Base-by-base conservation (phyloP, 1,284 basidiomycete genomes). In the Apiotrichum gamsii region DNA sequence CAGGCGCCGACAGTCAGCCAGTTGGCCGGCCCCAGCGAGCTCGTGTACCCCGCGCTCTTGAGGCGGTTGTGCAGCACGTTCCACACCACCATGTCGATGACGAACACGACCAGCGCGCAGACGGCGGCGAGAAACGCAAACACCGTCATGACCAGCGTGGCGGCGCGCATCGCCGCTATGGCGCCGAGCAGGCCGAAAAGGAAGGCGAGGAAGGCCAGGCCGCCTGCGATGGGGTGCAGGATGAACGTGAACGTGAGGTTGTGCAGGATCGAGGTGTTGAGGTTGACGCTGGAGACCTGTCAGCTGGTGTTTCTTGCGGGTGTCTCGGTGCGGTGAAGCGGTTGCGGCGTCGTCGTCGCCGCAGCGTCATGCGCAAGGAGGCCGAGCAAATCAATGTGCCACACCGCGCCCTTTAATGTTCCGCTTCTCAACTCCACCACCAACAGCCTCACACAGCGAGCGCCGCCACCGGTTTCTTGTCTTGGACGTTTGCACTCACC, bases 41-140 rank as follows among this genome's bases (percentile, higher is more conserved):
- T n/a, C n/a, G n/a, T n/a, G n/a, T n/a, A n/a, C n/a, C n/a, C n/a
- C n/a, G n/a, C n/a, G n/a, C n/a, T n/a, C 44, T 76, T 73, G 60
- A 85, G 77, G 43, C 78, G 76, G 59, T 78, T 69, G 54, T 81
- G 80, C 20, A 80, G 80, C 49, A 85, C 78, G 46, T 82, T 82
- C 71, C 85, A 90, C 45, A 90, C 78, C 23, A 81, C 80, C 80
- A 88, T 84, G 71, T 86, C 85, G 64, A 89, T 75, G 37, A 87
- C 72, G 72, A 82, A 88, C 4, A 76, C 81, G 57, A 87, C 72
- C 44, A 87, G 75, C 4, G 81, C 82, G 58, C 78, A 69, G 48
- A 88, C 64, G 28, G 79, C 73, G 6, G 82, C 85, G 46, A 89
- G 74, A 14, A 79, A 77, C 49, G 81, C 74, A 43, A 80, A 56